phyloP scores from a whole-genome alignment of 2,329 filamentous ascomycete species.

The Tolypocladium amazonense region DNA sequence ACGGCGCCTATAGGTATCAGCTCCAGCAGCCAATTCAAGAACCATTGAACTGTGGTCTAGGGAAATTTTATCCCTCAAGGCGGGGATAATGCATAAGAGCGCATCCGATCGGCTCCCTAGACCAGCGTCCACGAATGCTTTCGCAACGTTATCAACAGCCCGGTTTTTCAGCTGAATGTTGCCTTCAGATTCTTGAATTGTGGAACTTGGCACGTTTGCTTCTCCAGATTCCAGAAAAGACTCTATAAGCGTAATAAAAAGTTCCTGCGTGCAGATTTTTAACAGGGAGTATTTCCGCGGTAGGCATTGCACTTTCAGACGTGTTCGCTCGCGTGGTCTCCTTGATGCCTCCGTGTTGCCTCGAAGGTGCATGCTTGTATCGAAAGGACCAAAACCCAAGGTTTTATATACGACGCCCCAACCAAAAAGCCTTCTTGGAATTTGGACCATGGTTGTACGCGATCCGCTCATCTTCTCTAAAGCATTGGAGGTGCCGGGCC shows the following conservation, averaged over 20 bases:
- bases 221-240: background rate
- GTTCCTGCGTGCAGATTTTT: constrained; percentile 7
- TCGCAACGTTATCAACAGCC: constrained; percentile 2
- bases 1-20: background rate
- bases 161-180: constrained; percentile 3
- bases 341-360: background rate
- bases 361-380: background rate
- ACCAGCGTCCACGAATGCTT: constrained; percentile 5
- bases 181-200: constrained; percentile 1
- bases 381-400: background rate
- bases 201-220: background rate
- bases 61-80: background rate
- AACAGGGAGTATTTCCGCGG: constrained; percentile 1
- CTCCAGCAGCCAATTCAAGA: background rate
- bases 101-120: constrained; percentile 5
- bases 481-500: background rate
- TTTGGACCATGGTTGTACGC: background rate
- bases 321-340: background rate
- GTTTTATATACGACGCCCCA: background rate
- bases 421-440: background rate
- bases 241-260: constrained; percentile 1
- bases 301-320: background rate
- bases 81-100: constrained; percentile 5
- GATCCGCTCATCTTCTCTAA: background rate
- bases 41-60: background rate